phyloP scores from a whole-genome alignment of 805 yeast species.

The Blastobotrys chiropterorum region DNA sequence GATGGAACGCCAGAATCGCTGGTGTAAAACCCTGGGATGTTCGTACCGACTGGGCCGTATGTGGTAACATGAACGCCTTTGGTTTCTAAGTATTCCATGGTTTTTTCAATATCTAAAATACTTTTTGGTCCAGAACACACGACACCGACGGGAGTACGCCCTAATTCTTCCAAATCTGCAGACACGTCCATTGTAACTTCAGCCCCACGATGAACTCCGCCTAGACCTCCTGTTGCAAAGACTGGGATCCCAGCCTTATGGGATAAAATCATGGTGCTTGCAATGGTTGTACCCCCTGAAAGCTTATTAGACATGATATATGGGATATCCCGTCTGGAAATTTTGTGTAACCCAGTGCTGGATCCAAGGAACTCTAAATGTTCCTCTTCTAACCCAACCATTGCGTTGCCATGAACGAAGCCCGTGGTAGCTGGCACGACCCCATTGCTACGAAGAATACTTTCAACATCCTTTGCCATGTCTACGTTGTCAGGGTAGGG shows the following conservation, averaged over 20 bases:
- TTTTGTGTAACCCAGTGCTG: slow-evolving; percentile 41
- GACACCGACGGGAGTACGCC: slow-evolving; percentile 79
- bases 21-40: slow-evolving; percentile 77
- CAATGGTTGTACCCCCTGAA: slow-evolving; percentile 88
- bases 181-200: slow-evolving; percentile 71
- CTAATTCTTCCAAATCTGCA: slow-evolving; percentile 81
- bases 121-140: slow-evolving; percentile 91
- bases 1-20: slow-evolving; percentile 68
- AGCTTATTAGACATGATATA: slow-evolving; percentile 54
- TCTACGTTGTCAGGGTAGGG: slow-evolving; percentile 71
- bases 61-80: slow-evolving; percentile 87
- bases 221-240: slow-evolving; percentile 90
- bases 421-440: slow-evolving; percentile 84
- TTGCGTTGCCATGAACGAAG: slow-evolving; percentile 63
- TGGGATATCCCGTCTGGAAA: slow-evolving; percentile 77
- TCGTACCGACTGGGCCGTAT: slow-evolving; percentile 43
- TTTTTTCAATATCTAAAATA: slow-evolving; percentile 70
- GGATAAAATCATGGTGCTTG: slow-evolving; percentile 81
- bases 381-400: slow-evolving; percentile 50
- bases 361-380: slow-evolving; percentile 51
- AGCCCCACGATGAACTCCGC: slow-evolving; percentile 84
- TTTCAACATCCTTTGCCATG: slow-evolving; percentile 69
- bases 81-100: slow-evolving; percentile 83
- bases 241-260: slow-evolving; percentile 69
- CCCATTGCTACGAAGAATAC: slow-evolving; percentile 50